Conservation (phyloP, 129 eudicot species). For the Gnaphalium uliginosum region DNA sequence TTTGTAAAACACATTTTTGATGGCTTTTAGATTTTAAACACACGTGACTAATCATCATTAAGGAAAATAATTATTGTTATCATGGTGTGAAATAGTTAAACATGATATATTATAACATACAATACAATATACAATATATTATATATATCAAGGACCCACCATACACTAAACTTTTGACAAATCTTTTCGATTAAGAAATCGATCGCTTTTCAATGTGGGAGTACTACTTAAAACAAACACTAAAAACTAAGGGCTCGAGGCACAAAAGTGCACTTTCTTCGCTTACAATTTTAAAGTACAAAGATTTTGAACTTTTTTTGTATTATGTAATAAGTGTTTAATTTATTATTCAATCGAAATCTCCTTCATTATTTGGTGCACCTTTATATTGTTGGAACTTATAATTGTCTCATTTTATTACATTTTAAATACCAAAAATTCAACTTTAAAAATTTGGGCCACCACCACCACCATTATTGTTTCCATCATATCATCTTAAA, state of each 20-base stretch:
- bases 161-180: slow-evolving; percentile 1
- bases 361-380: slow-evolving; percentile 33
- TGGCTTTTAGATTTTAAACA: too few species aligned
- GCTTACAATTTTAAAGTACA: slow-evolving; percentile 22
- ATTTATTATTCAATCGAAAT: slow-evolving; percentile 16
- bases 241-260: slow-evolving; percentile 43
- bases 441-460: slow-evolving; percentile 35
- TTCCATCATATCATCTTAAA: slow-evolving; percentile 18
- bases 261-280: slow-evolving; percentile 38
- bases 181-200: slow-evolving; percentile 36
- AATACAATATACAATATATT: neutral
- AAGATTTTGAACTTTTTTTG: slow-evolving; percentile 23
- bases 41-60: too few species aligned
- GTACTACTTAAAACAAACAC: slow-evolving; percentile 15
- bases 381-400: slow-evolving; percentile 31
- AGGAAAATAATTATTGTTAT: neutral
- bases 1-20: too few species aligned
- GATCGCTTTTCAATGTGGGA: slow-evolving; percentile 17
- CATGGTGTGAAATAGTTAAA: neutral
- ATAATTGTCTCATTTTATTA: slow-evolving; percentile 26
- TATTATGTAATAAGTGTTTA: neutral
- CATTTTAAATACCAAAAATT: neutral
- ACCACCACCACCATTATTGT: slow-evolving; percentile 33
- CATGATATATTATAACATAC: neutral
- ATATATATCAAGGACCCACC: neutral